phyloP scores from a whole-genome alignment of 129 eudicot genomes.

The Dittrichia graveolens region DNA sequence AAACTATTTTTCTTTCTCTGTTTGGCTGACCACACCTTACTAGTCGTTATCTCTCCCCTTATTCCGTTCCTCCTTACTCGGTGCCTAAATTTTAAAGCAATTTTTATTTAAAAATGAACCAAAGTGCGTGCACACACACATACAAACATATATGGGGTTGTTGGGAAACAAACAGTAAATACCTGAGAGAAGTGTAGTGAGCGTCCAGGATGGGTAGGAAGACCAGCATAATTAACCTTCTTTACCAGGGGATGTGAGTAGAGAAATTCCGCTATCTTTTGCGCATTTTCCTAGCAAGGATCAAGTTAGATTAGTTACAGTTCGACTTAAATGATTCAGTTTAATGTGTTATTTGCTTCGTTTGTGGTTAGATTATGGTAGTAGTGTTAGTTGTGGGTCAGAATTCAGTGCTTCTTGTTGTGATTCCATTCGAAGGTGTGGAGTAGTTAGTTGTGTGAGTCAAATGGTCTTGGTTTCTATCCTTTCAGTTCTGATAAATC shows the following conservation, averaged over 20 bases:
- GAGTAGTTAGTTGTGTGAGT: background rate
- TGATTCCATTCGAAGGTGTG: background rate
- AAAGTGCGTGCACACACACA: background rate
- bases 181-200: constrained; percentile 96
- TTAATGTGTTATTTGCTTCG: background rate
- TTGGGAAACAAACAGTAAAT: constrained; percentile 9
- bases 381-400: background rate
- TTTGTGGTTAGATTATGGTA: constrained; percentile 1
- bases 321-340: background rate
- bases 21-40: background rate
- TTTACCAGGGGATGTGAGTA: constrained; percentile 79
- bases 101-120: background rate
- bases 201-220: constrained; percentile 86
- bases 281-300: constrained; percentile 78
- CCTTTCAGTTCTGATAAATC: background rate
- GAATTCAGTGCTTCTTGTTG: background rate
- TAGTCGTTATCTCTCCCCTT: no score
- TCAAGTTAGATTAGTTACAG: background rate
- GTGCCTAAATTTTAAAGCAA: background rate
- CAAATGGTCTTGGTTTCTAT: background rate
- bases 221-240: constrained; percentile 94
- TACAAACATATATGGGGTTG: background rate
- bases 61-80: background rate
- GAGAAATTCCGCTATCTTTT: constrained; percentile 92
- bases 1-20: constrained; percentile 11